phyloP scores from a whole-genome alignment of 2,329 filamentous ascomycete genomes.

The Fusarium redolens region DNA sequence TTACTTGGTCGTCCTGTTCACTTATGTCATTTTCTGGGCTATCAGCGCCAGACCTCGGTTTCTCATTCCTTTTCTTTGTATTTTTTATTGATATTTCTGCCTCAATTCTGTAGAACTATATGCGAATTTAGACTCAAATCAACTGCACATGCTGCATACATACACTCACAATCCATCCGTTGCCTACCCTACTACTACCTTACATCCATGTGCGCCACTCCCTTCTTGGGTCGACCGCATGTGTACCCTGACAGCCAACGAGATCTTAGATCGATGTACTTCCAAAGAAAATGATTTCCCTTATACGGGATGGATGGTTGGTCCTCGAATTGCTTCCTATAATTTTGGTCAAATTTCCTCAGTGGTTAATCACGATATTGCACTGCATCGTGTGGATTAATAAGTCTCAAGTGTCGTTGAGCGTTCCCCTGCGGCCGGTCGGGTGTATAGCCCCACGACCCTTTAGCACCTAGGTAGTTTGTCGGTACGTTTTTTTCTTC shows the following conservation, averaged over 20 bases:
- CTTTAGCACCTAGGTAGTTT: slow-evolving; percentile 23
- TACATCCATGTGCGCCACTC: slow-evolving; percentile 24
- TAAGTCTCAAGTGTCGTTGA: slow-evolving; percentile 25
- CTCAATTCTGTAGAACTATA: neutral
- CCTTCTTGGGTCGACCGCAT: slow-evolving; percentile 11
- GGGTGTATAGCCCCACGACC: slow-evolving; percentile 37
- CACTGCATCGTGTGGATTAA: slow-evolving; percentile 5
- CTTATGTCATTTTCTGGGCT: slow-evolving; percentile 9
- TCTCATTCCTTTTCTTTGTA: neutral
- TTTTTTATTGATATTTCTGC: neutral
- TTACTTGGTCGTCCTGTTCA: neutral
- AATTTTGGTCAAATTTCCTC: neutral
- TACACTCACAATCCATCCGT: neutral
- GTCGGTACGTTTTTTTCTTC: neutral
- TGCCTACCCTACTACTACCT: neutral
- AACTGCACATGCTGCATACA: neutral
- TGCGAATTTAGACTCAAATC: neutral
- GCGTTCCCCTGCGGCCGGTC: slow-evolving; percentile 20
- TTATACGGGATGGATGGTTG: neutral
- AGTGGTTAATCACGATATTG: neutral
- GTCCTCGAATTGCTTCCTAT: neutral
- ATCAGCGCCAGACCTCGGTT: neutral
- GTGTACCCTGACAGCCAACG: slow-evolving; percentile 4
- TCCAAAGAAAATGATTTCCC: neutral
- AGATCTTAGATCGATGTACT: neutral